Conservation (phyloP, 2,329 filamentous ascomycete genomes). For the Ceratocystis eucalypticola region DNA sequence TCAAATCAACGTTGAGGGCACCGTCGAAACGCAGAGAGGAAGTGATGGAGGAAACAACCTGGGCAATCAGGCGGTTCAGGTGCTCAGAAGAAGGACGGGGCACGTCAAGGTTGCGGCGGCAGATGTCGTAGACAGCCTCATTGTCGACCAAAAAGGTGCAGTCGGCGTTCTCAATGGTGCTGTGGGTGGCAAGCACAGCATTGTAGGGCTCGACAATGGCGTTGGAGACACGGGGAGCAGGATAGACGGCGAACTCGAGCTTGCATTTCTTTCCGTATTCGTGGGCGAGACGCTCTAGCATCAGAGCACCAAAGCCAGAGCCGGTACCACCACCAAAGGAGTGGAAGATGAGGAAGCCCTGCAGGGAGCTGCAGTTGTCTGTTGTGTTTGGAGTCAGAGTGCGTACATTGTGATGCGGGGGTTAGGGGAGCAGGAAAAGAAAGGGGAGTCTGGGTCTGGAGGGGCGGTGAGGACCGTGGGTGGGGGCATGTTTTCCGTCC, state of each 20-base stretch:
- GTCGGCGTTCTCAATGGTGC: conserved; percentile 65
- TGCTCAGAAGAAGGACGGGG: conserved; percentile 56
- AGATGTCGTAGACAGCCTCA: conserved; percentile 63
- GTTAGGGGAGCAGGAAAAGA: not conserved
- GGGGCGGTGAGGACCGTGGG: conserved; percentile 5
- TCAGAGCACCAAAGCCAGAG: conserved; percentile 57
- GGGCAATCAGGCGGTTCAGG: conserved; percentile 58
- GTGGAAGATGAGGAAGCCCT: conserved; percentile 63
- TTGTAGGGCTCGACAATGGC: conserved; percentile 64
- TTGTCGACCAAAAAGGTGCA: conserved; percentile 67
- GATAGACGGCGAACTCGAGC: conserved; percentile 62
- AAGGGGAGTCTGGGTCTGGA: not conserved
- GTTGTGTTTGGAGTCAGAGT: conserved; percentile 21
- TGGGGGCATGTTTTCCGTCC: not conserved
- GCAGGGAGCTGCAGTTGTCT: conserved; percentile 62
- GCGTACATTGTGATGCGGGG: not conserved
- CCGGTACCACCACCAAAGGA: conserved; percentile 61
- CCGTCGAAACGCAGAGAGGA: conserved; percentile 60
- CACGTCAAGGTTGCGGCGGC: conserved; percentile 57
- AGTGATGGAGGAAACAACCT: conserved; percentile 63
- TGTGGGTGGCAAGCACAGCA: conserved; percentile 58
- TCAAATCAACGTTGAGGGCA: conserved; percentile 59
- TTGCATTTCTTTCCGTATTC: conserved; percentile 68
- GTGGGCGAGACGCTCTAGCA: conserved; percentile 58
- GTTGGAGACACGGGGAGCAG: conserved; percentile 54